Percentiles rank a stretch among this genome's conserved stretches.
Evolutionary conservation across 1,139 yeast genomes (phyloP).

Genomic region (Pneumocystis sp.): DNA sequence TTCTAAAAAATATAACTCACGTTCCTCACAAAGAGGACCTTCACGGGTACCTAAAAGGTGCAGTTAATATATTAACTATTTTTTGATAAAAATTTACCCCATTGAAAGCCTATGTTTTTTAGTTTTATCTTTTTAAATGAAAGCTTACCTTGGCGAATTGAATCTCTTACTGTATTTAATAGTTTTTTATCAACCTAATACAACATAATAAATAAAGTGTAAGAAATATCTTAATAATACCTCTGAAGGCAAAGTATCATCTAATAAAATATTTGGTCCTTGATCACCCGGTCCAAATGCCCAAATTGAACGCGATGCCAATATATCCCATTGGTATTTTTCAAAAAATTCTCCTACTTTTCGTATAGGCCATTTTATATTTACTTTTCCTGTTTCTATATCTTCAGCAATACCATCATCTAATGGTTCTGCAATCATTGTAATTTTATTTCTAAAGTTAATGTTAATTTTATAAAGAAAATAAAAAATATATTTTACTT

Average conservation of each 20-base stretch:
- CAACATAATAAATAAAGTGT: background rate
- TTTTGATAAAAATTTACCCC: background rate
- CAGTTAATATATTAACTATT: background rate
- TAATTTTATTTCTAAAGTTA: slow-evolving; percentile 31
- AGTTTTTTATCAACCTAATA: slow-evolving; percentile 34
- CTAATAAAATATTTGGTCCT: slow-evolving; percentile 47
- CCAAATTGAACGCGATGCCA: slow-evolving; percentile 77
- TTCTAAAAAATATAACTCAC: background rate
- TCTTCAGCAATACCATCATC: slow-evolving; percentile 41
- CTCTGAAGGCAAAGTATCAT: slow-evolving; percentile 65
- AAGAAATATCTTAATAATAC: slow-evolving; percentile 16
- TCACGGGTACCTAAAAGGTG: slow-evolving; percentile 67
- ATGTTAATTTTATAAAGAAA: background rate
- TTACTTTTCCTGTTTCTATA: slow-evolving; percentile 38
- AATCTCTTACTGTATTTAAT: slow-evolving; percentile 36
- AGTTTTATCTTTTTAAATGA: background rate
- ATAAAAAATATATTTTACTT: slow-evolving; percentile 15
- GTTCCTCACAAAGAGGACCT: slow-evolving; percentile 86
- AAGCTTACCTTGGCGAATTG: slow-evolving; percentile 43
- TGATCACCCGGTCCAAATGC: slow-evolving; percentile 51
- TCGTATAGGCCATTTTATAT: slow-evolving; percentile 26
- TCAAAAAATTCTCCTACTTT: slow-evolving; percentile 40
- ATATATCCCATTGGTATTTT: slow-evolving; percentile 63
- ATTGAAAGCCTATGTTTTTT: background rate
- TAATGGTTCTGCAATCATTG: slow-evolving; percentile 69